These are phyloP conservation scores for Nannochloropsis salina DNA, from an alignment of 108 stramenopile genomes.

Conservation along the genomic window DNA sequence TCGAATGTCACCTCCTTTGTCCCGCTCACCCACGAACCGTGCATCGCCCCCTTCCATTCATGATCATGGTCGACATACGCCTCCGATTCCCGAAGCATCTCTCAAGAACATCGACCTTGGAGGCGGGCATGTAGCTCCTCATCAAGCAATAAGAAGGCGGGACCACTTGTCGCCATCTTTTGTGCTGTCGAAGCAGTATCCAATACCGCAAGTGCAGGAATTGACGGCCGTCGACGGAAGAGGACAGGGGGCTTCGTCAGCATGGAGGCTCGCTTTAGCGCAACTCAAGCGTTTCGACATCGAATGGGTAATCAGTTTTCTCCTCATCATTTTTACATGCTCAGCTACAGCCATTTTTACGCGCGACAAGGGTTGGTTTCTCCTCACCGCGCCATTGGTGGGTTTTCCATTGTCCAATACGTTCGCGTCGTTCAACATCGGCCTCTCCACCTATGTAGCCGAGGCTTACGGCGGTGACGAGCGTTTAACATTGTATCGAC, in stretches of 20 bases:
- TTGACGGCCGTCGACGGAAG: background rate
- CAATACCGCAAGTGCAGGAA: background rate
- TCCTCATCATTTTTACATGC: conserved; percentile 3
- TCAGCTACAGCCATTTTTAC: background rate
- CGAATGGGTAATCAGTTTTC: background rate
- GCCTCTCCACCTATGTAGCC: conserved; percentile 1
- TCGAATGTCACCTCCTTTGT: background rate
- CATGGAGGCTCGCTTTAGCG: background rate
- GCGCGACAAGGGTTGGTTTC: conserved; percentile 3
- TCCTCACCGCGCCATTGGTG: background rate
- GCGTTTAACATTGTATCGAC: background rate
- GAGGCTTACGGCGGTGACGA: conserved; percentile 2
- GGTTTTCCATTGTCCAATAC: background rate
- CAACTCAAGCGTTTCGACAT: background rate
- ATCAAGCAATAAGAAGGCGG: background rate
- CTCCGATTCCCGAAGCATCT: background rate
- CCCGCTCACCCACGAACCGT: background rate
- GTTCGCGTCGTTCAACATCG: background rate
- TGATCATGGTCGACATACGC: conserved; percentile 3
- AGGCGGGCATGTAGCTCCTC: background rate
- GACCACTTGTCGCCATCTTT: background rate
- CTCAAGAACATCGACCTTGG: background rate
- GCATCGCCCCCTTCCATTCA: background rate
- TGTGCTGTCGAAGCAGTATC: background rate
- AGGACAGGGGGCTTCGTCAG: background rate